phyloP scores from a whole-genome alignment of 208 protist genomes.

The Trypanosoma lewisi region DNA sequence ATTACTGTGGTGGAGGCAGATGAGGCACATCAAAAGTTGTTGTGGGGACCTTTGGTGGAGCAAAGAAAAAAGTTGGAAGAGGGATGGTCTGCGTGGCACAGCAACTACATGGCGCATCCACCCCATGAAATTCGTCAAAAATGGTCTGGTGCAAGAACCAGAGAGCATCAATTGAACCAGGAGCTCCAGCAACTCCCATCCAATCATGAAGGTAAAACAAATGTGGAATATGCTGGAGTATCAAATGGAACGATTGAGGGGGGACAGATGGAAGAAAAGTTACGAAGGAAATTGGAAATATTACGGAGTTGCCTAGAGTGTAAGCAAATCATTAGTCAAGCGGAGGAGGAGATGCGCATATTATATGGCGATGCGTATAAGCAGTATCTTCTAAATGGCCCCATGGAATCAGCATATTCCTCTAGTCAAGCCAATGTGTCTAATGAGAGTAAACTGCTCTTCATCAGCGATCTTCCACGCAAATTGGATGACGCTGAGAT shows the following conservation, averaged over 20 bases:
- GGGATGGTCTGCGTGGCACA: constrained; percentile 14
- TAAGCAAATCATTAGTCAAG: constrained; percentile 8
- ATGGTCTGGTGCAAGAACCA: constrained; percentile 6
- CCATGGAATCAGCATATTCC: constrained; percentile 14
- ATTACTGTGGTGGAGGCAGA: constrained; percentile 11
- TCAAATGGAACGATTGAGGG: not conserved
- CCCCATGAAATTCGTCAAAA: constrained; percentile 13
- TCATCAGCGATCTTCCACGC: constrained; percentile 13
- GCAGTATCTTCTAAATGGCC: constrained; percentile 3
- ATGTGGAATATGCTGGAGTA: not conserved
- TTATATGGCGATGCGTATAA: constrained; percentile 21
- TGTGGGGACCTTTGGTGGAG: constrained; percentile 14
- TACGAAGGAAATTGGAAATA: constrained; percentile 14
- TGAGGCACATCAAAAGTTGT: constrained; percentile 18
- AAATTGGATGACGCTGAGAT: constrained; percentile 20
- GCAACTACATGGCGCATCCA: constrained; percentile 6
- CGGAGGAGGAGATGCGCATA: constrained; percentile 15
- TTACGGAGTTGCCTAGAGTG: constrained; percentile 16
- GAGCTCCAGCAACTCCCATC: constrained; percentile 11
- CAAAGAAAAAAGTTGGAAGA: constrained; percentile 12
- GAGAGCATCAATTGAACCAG: not conserved
- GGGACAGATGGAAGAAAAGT: constrained; percentile 7
- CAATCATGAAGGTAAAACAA: not conserved
- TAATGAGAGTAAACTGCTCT: constrained; percentile 14
- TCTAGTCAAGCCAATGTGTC: constrained; percentile 16